phyloP scores from a whole-genome alignment of 495 filamentous ascomycete genomes.

The Bacidia rubella region DNA sequence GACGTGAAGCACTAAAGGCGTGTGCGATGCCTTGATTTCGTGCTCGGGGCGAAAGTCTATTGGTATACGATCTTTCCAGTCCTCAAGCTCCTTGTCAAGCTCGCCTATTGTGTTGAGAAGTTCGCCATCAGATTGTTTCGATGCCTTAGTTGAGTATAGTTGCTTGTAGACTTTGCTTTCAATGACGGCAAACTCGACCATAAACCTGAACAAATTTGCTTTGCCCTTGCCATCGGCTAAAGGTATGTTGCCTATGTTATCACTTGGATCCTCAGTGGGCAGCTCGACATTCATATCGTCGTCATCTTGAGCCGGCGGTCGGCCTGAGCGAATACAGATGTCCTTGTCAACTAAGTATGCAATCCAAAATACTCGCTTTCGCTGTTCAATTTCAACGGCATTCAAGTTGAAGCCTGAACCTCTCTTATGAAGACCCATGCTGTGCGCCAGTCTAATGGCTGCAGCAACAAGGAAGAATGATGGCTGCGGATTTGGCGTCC shows the following conservation, averaged over 20 bases:
- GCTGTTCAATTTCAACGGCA: constrained; percentile 80
- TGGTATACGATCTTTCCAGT: constrained; percentile 93
- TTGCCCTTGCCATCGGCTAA: constrained; percentile 81
- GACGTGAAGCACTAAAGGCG: constrained; percentile 79
- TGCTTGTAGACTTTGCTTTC: constrained; percentile 88
- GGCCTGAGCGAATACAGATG: constrained; percentile 80
- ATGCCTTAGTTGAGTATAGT: constrained; percentile 84
- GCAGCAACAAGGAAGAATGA: constrained; percentile 88
- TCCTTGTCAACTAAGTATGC: constrained; percentile 94
- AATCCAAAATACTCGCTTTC: constrained; percentile 97
- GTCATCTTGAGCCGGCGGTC: constrained; percentile 89
- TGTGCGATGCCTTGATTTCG: constrained; percentile 83
- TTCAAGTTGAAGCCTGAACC: constrained; percentile 86
- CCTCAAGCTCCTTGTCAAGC: constrained; percentile 81
- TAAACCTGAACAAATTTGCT: constrained; percentile 81
- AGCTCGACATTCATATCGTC: constrained; percentile 98
- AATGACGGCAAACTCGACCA: constrained; percentile 84
- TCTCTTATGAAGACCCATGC: constrained; percentile 87
- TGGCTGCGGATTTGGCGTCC: constrained; percentile 92
- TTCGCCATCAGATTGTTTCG: constrained; percentile 85
- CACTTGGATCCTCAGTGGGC: constrained; percentile 76
- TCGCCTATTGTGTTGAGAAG: constrained; percentile 92
- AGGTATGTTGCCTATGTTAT: constrained; percentile 88
- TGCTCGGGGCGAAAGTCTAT: constrained; percentile 89
- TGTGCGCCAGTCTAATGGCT: constrained; percentile 82